phyloP scores from a whole-genome alignment of 208 protist genomes.

The Borovskyia barvae region DNA sequence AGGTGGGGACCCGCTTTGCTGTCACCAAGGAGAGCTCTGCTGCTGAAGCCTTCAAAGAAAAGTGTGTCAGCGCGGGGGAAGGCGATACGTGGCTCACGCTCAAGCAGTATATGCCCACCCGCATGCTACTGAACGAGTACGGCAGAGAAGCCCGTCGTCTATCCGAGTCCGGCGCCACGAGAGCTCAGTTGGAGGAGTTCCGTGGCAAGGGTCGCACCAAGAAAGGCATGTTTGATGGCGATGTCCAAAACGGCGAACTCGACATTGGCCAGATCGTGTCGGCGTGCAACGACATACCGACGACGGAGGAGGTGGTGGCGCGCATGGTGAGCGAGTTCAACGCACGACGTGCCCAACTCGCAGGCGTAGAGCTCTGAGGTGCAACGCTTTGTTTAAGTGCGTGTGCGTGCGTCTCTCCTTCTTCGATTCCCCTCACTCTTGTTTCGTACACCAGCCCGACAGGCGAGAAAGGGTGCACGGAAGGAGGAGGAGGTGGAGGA shows the following conservation, averaged over 20 bases:
- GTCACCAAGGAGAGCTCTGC: slow-evolving; percentile 59
- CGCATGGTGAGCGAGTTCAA: slow-evolving; percentile 55
- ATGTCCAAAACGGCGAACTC: slow-evolving; percentile 55
- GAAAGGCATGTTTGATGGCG: slow-evolving; percentile 59
- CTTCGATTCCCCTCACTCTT: not conserved
- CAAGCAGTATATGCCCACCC: slow-evolving; percentile 55
- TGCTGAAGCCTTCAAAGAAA: slow-evolving; percentile 56
- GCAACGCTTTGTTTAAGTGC: not conserved
- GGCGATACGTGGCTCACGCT: slow-evolving; percentile 67
- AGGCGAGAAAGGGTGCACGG: not conserved
- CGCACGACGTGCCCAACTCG: slow-evolving; percentile 22
- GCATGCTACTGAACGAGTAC: slow-evolving; percentile 57
- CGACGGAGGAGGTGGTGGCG: slow-evolving; percentile 37
- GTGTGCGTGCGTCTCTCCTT: not conserved
- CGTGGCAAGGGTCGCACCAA: slow-evolving; percentile 41
- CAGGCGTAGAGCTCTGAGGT: slow-evolving; percentile 22
- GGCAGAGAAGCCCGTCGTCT: slow-evolving; percentile 43
- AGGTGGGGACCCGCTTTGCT: slow-evolving; percentile 75
- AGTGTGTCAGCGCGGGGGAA: slow-evolving; percentile 34
- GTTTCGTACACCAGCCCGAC: not conserved
- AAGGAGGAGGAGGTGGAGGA: not conserved
- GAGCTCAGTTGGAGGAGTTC: slow-evolving; percentile 37
- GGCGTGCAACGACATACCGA: slow-evolving; percentile 36
- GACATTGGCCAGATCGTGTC: slow-evolving; percentile 66
- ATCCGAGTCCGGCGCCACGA: slow-evolving; percentile 36